phyloP scores from a whole-genome alignment of 2,329 filamentous ascomycete species.

The Colletotrichum spaethianum region DNA sequence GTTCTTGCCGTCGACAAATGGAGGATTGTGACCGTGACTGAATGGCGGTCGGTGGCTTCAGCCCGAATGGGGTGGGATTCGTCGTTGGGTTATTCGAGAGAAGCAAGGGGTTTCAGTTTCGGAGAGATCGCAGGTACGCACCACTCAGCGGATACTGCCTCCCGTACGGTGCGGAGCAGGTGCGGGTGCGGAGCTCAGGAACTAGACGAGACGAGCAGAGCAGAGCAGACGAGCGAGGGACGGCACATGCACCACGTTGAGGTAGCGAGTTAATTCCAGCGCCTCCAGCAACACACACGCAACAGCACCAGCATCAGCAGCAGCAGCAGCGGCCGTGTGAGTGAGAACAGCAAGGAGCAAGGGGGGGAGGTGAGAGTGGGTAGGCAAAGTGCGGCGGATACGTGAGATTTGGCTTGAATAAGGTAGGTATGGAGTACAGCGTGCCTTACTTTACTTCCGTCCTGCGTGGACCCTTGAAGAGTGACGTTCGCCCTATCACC shows the following conservation, averaged over 20 bases:
- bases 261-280: constrained; percentile 8
- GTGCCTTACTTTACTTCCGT: constrained; percentile 22
- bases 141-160: background rate
- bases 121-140: constrained; percentile 38
- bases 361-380: constrained; percentile 8
- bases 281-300: background rate
- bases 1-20: constrained; percentile 19
- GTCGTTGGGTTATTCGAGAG: constrained; percentile 40
- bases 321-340: background rate
- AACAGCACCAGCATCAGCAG: background rate
- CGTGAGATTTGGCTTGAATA: constrained; percentile 16
- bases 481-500: constrained; percentile 23
- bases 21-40: constrained; percentile 18
- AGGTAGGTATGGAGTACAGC: constrained; percentile 28
- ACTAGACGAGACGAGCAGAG: constrained; percentile 26
- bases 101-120: constrained; percentile 42
- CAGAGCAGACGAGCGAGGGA: background rate
- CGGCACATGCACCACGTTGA: constrained; percentile 23
- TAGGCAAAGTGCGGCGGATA: constrained; percentile 4
- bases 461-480: constrained; percentile 40
- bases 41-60: constrained; percentile 39
- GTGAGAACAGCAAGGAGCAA: background rate
- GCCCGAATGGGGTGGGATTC: constrained; percentile 36
- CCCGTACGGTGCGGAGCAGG: background rate
- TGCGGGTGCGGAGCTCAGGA: constrained; percentile 33